Percentiles rank a stretch among this genome's conserved stretches.
Evolutionary conservation across 306 rosid species (phyloP).

Genomic region (Pterocarpus macrocarpus): DNA sequence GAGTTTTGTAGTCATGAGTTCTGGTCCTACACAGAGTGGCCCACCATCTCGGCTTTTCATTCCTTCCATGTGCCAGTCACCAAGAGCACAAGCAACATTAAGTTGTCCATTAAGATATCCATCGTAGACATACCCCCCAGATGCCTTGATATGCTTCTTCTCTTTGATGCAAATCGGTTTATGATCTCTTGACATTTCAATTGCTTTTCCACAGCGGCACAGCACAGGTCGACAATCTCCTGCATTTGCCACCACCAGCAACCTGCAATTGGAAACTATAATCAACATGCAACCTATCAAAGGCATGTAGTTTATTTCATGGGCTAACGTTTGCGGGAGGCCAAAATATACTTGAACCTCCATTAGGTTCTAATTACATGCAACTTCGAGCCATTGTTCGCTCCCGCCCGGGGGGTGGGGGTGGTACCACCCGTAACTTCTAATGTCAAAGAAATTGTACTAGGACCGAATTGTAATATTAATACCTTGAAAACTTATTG

Average conservation of each 20-base stretch:
- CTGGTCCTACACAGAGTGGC: conserved; percentile 89
- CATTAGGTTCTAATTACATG: conserved; percentile 4
- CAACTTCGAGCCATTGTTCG: no score
- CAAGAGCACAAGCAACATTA: conserved; percentile 87
- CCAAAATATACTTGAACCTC: conserved; percentile 37
- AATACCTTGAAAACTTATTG: no score
- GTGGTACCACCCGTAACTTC: no score
- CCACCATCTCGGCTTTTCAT: conserved; percentile 81
- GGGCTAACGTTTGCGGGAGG: conserved; percentile 18
- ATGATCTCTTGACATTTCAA: conserved; percentile 94
- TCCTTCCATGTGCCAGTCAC: conserved; percentile 97
- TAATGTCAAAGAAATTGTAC: no score
- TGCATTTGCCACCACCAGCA: conserved; percentile 87
- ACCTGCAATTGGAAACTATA: conserved; percentile 61
- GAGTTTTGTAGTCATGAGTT: conserved; percentile 66
- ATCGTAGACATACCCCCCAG: conserved; percentile 80
- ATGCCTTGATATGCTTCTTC: conserved; percentile 74
- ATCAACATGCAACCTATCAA: conserved; percentile 46
- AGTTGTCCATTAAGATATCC: conserved; percentile 93
- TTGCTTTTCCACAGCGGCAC: conserved; percentile 88
- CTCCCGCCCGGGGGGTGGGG: no score
- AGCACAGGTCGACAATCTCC: conserved; percentile 96
- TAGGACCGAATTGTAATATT: no score
- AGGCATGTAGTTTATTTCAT: conserved; percentile 22
- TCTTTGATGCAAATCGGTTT: conserved; percentile 77